Evolutionary conservation across 2,329 filamentous ascomycete species (phyloP), one percentile per base, ranked within the genome.

Genomic region (Magnaporthiopsis incrustans): DNA sequence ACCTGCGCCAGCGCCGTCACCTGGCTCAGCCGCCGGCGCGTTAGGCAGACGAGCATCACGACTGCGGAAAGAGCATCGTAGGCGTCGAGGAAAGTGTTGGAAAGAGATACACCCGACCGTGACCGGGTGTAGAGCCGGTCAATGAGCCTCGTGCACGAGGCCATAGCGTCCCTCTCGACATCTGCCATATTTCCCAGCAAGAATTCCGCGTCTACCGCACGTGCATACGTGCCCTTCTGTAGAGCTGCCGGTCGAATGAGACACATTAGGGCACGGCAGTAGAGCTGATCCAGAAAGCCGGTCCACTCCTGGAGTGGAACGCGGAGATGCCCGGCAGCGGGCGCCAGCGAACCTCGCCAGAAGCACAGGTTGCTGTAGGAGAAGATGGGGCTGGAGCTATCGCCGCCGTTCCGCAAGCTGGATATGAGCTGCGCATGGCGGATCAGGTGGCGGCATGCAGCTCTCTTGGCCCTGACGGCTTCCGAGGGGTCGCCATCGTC

Each of bases 21-120:
- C 84, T 53, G 44, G 44, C 44, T n/a, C 44, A 6, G 44, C 18
- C 44, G 30, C n/a, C 60, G 59, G n/a, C 60, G 59, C 25, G 57
- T 33, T 7, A 65, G 59, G 27, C 58, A 64, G 15, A 64, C 15
- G 33, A 63, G 64, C 15, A 64, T 61, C 18, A 66, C 53, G 11
- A 57, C 64, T 5, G 66, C 66, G 8, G 57, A 58, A 32, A 67
- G 63, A 14, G 66, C 33, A 57, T 67, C 66, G 60, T 66, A 66
- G 26, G 63, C 66, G 50, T 67, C 62, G 50, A 66, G 27, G 33
- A 67, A 67, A 4, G 66, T 64, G 15, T 60, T n/a, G 61, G 27
- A 63, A 57, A 57, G 60, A 56, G 1, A 32, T 50, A 25, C 22
- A n/a, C 63, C 57, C 5, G 61, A 27, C 25, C 63, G 61, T 30